Conservation (phyloP, 2,329 filamentous ascomycete genomes). For the Fusarium sp. region DNA sequence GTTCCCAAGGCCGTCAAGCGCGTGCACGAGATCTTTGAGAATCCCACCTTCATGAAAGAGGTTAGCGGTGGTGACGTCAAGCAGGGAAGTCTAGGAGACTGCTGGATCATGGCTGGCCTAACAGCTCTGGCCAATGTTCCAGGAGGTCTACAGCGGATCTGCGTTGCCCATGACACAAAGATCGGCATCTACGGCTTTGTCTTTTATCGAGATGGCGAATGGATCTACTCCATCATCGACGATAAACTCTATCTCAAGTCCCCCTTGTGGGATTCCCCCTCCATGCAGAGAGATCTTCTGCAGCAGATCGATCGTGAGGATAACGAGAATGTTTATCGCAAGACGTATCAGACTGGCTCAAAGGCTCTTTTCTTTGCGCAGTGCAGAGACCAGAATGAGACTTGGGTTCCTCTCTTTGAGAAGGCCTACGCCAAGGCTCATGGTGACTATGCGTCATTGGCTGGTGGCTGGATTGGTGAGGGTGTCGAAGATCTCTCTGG, state of each 20-base stretch:
- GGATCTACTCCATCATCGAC: constrained; percentile 91
- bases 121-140: constrained; percentile 80
- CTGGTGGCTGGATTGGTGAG: constrained; percentile 75
- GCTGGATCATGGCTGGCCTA: constrained; percentile 83
- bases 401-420: constrained; percentile 82
- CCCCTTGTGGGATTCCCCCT: constrained; percentile 82
- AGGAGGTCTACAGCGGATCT: constrained; percentile 75
- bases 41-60: constrained; percentile 72
- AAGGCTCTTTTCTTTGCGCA: constrained; percentile 82
- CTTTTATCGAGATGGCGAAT: constrained; percentile 88
- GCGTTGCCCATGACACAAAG: constrained; percentile 75
- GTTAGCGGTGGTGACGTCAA: constrained; percentile 78
- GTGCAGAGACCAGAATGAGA: constrained; percentile 79
- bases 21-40: constrained; percentile 78
- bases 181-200: constrained; percentile 92
- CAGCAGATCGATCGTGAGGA: constrained; percentile 80
- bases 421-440: constrained; percentile 89
- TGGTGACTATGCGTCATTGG: constrained; percentile 76
- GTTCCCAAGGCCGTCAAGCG: constrained; percentile 80
- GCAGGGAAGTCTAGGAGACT: constrained; percentile 81
- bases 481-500: constrained; percentile 69
- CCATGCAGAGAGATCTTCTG: constrained; percentile 77
- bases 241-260: constrained; percentile 89
- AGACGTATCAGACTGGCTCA: constrained; percentile 77
- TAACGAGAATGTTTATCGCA: constrained; percentile 75